Evolutionary conservation across 2,329 filamentous ascomycete species (phyloP), one percentile per base, ranked within the genome.

Genomic region (Talaromyces sp.): DNA sequence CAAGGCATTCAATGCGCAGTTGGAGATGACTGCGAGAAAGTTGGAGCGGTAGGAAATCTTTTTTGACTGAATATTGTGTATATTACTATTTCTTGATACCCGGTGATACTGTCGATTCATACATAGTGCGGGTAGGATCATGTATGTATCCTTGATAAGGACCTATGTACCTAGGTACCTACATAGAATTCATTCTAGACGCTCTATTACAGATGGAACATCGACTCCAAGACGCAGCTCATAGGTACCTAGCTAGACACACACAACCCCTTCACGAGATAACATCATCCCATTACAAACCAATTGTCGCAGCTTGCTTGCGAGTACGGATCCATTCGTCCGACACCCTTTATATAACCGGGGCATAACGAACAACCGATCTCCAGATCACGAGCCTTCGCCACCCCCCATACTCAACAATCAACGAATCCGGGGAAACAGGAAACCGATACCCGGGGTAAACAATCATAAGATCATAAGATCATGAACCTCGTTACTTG

Each of bases 1-100:
- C 33, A 72, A 68, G 52, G 62, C 63, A 2, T 78, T 78, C 62
- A 78, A 78, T 63, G 68, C 68, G 28, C 72, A 75, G 62, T 67
- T 78, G 19, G 75, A 78, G 61, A 65, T 61, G 45, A 66, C 72
- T 41, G 70, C 62, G 3, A 60, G 54, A 22, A 48, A 50, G 25
- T 21, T 60, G n/a, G 62, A 60, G 45, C 36, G 48, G 22, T 58
- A 17, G 31, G 13, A 37, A 17, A 8, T 21, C 10, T 25, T 15
- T 15, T 17, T 2, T 11, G 8, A 37, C 19, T 39, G 31, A 5
- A 10, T 41, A 17, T 33, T 45, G 25, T 48, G 25, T 46, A 13
- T 48, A n/a, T 48, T 5, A 31, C 17, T n/a, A 19, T 48, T 19
- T n/a, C n/a, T n/a, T n/a, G n/a, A 48, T 48, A 48, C 28, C 25